Evolutionary conservation across 192 early-diverging fungal species (phyloP), one percentile per base, ranked within the genome.

Genomic region (Entomortierella lignicola): DNA sequence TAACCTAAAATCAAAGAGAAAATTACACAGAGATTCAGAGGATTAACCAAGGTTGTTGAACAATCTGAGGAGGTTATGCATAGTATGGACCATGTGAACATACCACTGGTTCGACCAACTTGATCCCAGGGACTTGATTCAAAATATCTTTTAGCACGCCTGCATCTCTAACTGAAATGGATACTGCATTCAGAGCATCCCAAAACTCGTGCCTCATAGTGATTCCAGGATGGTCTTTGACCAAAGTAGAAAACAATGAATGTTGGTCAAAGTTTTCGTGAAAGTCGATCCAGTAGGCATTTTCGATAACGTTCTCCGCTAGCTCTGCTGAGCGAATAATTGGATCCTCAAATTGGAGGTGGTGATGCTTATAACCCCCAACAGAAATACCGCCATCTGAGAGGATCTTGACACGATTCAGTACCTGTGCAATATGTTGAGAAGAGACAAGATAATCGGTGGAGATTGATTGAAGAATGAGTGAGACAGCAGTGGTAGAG

Each of bases 221-320:
- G 20, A 79, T 79, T 15, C 75, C 75, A 0, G 75, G 67, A 11
- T 79, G 75, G 0, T 23, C 31, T 25, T 41, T 26, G 20, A 79
- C 75, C 2, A 79, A 17, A 10, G 55, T 31, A 13, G 68, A 66
- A 53, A 79, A 79, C 25, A 41, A 15, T 25, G 56, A 43, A 44
- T 66, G 75, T 39, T 79, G 55, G 11, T 50, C 42, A 27, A 79
- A 79, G 23, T 66, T 37, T 21, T 79, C 68, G 32, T 79, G 75
- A 21, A 79, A 79, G 57, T 79, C 75, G 21, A 79, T 70, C 67
- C 75, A 79, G 57, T 70, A 79, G 25, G 75, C 75, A 25, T 79
- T 62, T 18, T 69, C 47, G 21, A 79, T 51, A 1, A 44, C 56
- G 41, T 79, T 79, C 17, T 79, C 75, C 26, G 66, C 31, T 32